Percentiles rank a stretch among this genome's conserved stretches.
phyloP scores from a whole-genome alignment of 805 yeast species.

The Scheffersomyces lignosus region DNA sequence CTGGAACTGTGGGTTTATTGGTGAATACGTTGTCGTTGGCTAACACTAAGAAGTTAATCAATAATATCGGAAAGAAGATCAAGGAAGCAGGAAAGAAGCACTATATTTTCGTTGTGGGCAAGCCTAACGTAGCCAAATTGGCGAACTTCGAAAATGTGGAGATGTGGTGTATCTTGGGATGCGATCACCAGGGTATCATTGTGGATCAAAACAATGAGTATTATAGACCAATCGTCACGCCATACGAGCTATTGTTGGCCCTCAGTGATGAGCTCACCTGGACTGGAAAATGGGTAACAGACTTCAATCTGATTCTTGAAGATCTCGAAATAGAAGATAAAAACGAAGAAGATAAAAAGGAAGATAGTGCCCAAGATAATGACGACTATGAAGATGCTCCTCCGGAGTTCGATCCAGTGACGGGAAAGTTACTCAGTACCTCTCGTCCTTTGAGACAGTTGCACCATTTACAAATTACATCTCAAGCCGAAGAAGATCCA shows the following conservation, averaged over 20 bases:
- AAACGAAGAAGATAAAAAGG: slow-evolving; percentile 13
- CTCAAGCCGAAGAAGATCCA: slow-evolving; percentile 24
- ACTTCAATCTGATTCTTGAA: slow-evolving; percentile 57
- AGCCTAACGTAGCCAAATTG: slow-evolving; percentile 94
- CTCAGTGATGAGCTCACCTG: slow-evolving; percentile 73
- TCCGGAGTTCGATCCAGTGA: slow-evolving; percentile 87
- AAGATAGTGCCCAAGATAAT: slow-evolving; percentile 17
- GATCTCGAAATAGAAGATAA: slow-evolving; percentile 34
- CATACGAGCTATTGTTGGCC: slow-evolving; percentile 85
- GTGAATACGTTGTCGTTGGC: slow-evolving; percentile 85
- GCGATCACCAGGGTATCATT: slow-evolving; percentile 91
- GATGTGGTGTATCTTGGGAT: slow-evolving; percentile 92
- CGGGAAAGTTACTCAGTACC: slow-evolving; percentile 69
- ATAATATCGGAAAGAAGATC: slow-evolving; percentile 59
- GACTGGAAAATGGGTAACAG: slow-evolving; percentile 94
- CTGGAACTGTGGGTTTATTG: slow-evolving; percentile 88
- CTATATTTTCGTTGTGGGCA: slow-evolving; percentile 93
- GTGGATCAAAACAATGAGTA: slow-evolving; percentile 77
- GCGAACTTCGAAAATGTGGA: slow-evolving; percentile 96
- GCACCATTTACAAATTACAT: slow-evolving; percentile 63
- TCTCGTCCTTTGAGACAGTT: slow-evolving; percentile 74
- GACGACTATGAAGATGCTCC: slow-evolving; percentile 48
- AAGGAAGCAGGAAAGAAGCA: slow-evolving; percentile 83
- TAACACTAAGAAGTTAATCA: slow-evolving; percentile 68
- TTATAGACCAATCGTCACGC: slow-evolving; percentile 89